Base-by-base conservation (phyloP, 169 alveolate species). In the Sarcocystis neurona region DNA sequence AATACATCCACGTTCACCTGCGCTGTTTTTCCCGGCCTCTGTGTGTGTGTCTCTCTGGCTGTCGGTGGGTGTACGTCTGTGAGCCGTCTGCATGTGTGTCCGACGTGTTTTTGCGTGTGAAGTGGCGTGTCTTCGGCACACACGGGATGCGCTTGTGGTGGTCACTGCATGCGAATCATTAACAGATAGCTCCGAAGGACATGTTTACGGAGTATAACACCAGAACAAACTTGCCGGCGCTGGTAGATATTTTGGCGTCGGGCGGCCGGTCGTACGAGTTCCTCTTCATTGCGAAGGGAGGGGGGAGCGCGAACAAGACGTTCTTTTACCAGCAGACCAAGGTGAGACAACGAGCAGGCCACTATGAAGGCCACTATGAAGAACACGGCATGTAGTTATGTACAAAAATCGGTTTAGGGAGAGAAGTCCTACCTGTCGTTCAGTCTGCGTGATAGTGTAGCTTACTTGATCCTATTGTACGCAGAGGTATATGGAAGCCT, bases 301-400 rank as follows among this genome's bases (percentile, higher is more conserved):
- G 98, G 8, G 97, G 98, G n/a, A 94, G 96, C 44, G 97, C 97
- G 39, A 96, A 95, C 91, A 95, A 95, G 89, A 95, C 97, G 2
- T 94, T 95, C 92, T 94, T 96, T 43, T 95, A 93, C 86, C 98
- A 95, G 78, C 95, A 95, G 70, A 95, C 97, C 32, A 95, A 89
- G 48, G 90, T 85, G 30, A 34, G 77, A 34, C 8, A 32, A 5
- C 30, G 37, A 8, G 30, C n/a, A 30, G 41, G 79, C 3, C 47
- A 20, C 43, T 15, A 27, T 2, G 41, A 18, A 39, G 43, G 15
- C 20, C 79, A 32, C 79, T 68, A 39, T 30, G 18, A 50, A 50
- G 8, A 3, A 20, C 2, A 27, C 27, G 15, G n/a, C 2, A 30
- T 68, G 79, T 32, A 6, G n/a, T 1, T 68, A 68, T 68, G 34